These are phyloP conservation scores for Byssochlamys sp. DNA, from an alignment of 2,329 filamentous ascomycete species.

Conservation along the genomic window DNA sequence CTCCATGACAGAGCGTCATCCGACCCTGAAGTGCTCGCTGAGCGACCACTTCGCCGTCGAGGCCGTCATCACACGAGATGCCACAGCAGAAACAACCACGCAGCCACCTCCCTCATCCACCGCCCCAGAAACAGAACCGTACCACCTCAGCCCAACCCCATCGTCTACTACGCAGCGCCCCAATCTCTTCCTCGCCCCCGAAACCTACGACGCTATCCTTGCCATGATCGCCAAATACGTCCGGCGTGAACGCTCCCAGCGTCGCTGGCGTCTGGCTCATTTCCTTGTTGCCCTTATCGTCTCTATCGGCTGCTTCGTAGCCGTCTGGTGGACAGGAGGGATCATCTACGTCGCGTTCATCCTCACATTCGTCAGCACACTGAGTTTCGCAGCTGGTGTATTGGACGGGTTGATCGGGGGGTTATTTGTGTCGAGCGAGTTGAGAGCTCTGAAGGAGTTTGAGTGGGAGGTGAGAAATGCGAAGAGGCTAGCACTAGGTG, in stretches of 20 bases:
- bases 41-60: slow-evolving; percentile 93
- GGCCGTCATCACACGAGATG: slow-evolving; percentile 55
- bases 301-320: slow-evolving; percentile 65
- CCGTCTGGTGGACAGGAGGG: slow-evolving; percentile 65
- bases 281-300: slow-evolving; percentile 60
- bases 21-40: slow-evolving; percentile 69
- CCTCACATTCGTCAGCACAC: slow-evolving; percentile 66
- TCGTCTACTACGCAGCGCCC: slow-evolving; percentile 11
- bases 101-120: neutral
- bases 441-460: slow-evolving; percentile 78
- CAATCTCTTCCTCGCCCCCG: slow-evolving; percentile 32
- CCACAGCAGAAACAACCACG: slow-evolving; percentile 3
- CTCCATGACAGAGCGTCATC: slow-evolving; percentile 72
- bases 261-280: slow-evolving; percentile 60
- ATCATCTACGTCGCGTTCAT: slow-evolving; percentile 68
- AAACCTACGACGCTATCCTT: slow-evolving; percentile 63
- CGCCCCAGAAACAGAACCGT: slow-evolving; percentile 5
- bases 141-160: slow-evolving; percentile 2
- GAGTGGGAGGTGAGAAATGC: slow-evolving; percentile 80
- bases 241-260: slow-evolving; percentile 61
- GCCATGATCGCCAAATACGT: slow-evolving; percentile 59
- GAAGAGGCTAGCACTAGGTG: slow-evolving; percentile 20
- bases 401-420: slow-evolving; percentile 78
- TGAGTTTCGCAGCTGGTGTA: slow-evolving; percentile 65
- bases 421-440: slow-evolving; percentile 74